Base-by-base conservation (phyloP, 225 moss, liverwort and hornwort genomes). In the Bryum argenteum region DNA sequence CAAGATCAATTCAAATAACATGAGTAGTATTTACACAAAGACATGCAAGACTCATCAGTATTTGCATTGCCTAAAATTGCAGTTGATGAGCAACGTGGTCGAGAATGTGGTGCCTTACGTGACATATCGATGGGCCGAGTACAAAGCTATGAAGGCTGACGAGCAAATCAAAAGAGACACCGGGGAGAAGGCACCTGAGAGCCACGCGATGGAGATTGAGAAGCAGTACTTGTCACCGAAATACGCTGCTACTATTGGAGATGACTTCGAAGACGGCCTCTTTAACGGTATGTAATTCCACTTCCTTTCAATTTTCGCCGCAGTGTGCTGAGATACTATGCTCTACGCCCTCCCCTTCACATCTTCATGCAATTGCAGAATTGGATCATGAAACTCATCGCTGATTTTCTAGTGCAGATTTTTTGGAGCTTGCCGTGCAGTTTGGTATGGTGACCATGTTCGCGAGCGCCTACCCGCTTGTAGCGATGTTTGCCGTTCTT, bases 381-480 rank as follows among this genome's bases (percentile, higher is more conserved):
- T 1, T 2, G 42, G 51, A 52, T 24, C 24, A 13, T 50, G 58
- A n/a, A 6, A 52, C 5, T 19, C 10, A 26, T 64, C 64, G 33
- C 33, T 15, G 13, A 26, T 37, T 70, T 15, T 37, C 11, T 12
- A n/a, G 5, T 63, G 61, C 85, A 89, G 91, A 94, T 84, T 94
- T 91, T 74, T 72, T 94, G 84, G 91, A 91, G 82, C 85, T 94
- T 57, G 91, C 94, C 10, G 77, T 94, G 63, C 94, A 94, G 62
- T 94, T 94, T 63, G 90, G 94, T 42, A 88, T 94, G 94, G 90
- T 94, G 59, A 80, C 94, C 26, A 94, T 94, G 94, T 94, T 94
- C 41, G 94, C 94, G 9, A 86, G 94, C 48, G 85, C 94, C 60
- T 89, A 90, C 61, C 94, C 91, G 21, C 82, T 94, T 58, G 91